A percentile compares a stretch with the other conserved stretches of the same genome.
Conservation (phyloP, 352 stramenopile genomes). For the Phytophthora cactorum region DNA sequence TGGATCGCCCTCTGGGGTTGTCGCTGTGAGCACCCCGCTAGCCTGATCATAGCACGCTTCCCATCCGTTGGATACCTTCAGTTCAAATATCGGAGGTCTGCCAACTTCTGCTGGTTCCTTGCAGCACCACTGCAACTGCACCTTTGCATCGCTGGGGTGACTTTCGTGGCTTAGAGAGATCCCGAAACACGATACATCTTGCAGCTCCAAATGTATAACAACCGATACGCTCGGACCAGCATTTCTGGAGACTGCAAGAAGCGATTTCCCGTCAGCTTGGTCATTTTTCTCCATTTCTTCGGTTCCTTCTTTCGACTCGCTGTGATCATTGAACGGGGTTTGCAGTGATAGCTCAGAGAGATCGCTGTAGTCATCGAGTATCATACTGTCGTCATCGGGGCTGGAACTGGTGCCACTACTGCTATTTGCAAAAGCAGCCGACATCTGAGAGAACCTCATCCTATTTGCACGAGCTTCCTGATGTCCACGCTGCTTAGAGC, state of each 20-base stretch:
- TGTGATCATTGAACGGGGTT: slow-evolving; percentile 4
- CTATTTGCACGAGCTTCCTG: slow-evolving; percentile 6
- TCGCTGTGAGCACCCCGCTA: slow-evolving; percentile 35
- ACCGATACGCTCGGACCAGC: slow-evolving; percentile 39
- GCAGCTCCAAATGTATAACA: slow-evolving; percentile 50
- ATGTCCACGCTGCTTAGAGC: slow-evolving; percentile 4
- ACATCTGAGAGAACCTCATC: slow-evolving; percentile 15
- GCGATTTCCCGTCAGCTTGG: slow-evolving; percentile 13
- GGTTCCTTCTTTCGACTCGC: slow-evolving; percentile 4
- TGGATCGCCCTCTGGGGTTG: slow-evolving; percentile 21
- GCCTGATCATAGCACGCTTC: slow-evolving; percentile 40
- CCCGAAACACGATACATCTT: slow-evolving; percentile 49
- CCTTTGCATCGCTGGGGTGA: slow-evolving; percentile 4
- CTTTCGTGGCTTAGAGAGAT: slow-evolving; percentile 17
- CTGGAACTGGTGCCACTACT: slow-evolving; percentile 38
- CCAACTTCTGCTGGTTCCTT: slow-evolving; percentile 53
- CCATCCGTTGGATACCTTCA: slow-evolving; percentile 47
- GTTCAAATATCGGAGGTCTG: slow-evolving; percentile 44
- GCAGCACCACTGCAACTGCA: slow-evolving; percentile 51
- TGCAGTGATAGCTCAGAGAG: slow-evolving; percentile 31
- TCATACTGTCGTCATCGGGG: slow-evolving; percentile 19
- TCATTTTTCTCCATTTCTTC: not conserved
- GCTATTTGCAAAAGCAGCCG: slow-evolving; percentile 7
- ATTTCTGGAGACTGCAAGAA: slow-evolving; percentile 12
- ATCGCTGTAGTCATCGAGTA: slow-evolving; percentile 30